Percentiles rank a stretch among this genome's conserved stretches.
Evolutionary conservation across 1,284 basidiomycete genomes (phyloP).

Genomic region (Sphaerobolus stellatus): DNA sequence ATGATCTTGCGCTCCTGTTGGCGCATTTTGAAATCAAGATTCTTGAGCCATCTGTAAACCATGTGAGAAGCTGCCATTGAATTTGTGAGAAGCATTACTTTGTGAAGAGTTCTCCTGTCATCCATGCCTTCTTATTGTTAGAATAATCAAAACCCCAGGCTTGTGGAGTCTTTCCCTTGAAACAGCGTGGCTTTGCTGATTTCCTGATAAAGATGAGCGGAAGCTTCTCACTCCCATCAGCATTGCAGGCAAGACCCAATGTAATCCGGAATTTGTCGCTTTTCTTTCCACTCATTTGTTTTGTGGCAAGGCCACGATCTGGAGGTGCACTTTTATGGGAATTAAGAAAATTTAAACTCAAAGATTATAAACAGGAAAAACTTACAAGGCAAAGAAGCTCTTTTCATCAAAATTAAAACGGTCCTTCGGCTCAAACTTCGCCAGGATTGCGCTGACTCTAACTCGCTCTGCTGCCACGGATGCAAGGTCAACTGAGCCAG

Average conservation of each 20-base stretch:
- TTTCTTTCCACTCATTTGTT: constrained; percentile 24
- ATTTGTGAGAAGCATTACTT: no score
- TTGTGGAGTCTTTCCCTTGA: not conserved
- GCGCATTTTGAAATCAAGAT: constrained; percentile 25
- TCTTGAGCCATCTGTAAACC: constrained; percentile 26
- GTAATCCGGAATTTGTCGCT: constrained; percentile 28
- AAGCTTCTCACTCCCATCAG: constrained; percentile 29
- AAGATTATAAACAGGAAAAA: not conserved
- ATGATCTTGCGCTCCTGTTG: constrained; percentile 24
- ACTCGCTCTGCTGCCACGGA: constrained; percentile 23
- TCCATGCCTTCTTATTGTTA: constrained; percentile 36
- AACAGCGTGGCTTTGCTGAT: constrained; percentile 18
- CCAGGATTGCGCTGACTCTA: constrained; percentile 22
- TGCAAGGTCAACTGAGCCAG: constrained; percentile 23
- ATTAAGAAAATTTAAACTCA: not conserved
- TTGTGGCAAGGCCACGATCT: constrained; percentile 22
- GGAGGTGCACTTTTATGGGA: constrained; percentile 17
- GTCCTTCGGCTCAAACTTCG: constrained; percentile 22
- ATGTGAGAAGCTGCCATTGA: no score
- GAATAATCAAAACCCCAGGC: constrained; percentile 32
- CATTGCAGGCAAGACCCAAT: constrained; percentile 31
- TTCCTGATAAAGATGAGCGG: constrained; percentile 33
- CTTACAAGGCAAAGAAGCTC: constrained; percentile 33
- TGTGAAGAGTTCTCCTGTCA: constrained; percentile 30
- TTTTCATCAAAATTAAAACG: constrained; percentile 41